Evolutionary conservation across 1,139 yeast species (phyloP).

Genomic region (Magnusiomyces fungicola): DNA sequence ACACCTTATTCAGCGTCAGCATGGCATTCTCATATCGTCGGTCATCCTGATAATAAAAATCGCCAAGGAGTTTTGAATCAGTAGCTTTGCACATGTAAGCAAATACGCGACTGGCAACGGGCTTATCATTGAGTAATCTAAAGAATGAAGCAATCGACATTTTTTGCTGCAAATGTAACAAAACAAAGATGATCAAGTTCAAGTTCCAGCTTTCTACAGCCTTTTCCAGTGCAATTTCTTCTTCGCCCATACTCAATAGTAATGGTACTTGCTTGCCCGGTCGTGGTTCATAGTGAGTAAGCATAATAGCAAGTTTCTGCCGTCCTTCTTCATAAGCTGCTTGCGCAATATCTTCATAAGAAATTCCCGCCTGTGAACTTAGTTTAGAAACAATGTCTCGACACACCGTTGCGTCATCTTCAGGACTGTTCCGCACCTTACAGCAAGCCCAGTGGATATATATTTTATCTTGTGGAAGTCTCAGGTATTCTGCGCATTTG

Average conservation of each 20-base stretch:
- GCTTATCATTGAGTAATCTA: slow-evolving; percentile 43
- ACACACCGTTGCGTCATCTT: slow-evolving; percentile 54
- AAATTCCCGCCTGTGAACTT: slow-evolving; percentile 34
- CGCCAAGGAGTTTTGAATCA: slow-evolving; percentile 37
- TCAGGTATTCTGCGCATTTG: slow-evolving; percentile 49
- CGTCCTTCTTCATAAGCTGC: slow-evolving; percentile 85
- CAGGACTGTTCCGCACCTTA: slow-evolving; percentile 52
- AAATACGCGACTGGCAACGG: slow-evolving; percentile 39
- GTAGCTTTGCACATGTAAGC: slow-evolving; percentile 33
- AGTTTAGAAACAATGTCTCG: slow-evolving; percentile 44
- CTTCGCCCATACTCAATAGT: slow-evolving; percentile 64
- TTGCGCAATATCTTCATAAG: slow-evolving; percentile 58
- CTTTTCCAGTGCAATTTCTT: slow-evolving; percentile 60
- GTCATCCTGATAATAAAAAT: slow-evolving; percentile 57
- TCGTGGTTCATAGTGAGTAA: slow-evolving; percentile 63
- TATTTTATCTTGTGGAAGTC: slow-evolving; percentile 48
- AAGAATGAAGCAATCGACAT: slow-evolving; percentile 49
- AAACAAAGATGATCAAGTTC: slow-evolving; percentile 55
- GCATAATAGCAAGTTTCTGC: slow-evolving; percentile 51
- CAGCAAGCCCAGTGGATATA: slow-evolving; percentile 78
- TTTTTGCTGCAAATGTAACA: slow-evolving; percentile 45
- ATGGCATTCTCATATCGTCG: slow-evolving; percentile 41
- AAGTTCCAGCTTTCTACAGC: slow-evolving; percentile 61
- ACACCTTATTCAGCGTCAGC: slow-evolving; percentile 31
- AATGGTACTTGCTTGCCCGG: slow-evolving; percentile 56